These are phyloP conservation scores for Smittium culicis DNA, from an alignment of 371 early-diverging fungal genomes.

Conservation along the genomic window DNA sequence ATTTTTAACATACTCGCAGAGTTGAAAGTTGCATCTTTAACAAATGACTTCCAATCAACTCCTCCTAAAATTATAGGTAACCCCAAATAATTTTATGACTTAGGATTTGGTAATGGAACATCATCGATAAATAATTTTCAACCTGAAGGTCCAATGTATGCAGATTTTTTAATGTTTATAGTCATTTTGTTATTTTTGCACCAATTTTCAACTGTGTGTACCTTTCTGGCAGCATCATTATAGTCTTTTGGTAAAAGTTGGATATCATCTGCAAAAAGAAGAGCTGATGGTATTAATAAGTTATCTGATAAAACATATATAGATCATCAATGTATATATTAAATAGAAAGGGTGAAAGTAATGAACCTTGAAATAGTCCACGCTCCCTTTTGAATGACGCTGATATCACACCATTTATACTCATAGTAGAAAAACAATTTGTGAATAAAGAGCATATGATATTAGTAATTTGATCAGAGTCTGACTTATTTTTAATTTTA, in stretches of 20 bases:
- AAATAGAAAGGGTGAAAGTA: slow-evolving; percentile 7
- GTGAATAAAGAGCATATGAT: background rate
- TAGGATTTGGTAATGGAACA: background rate
- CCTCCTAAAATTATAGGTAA: background rate
- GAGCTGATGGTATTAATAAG: background rate
- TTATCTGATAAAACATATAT: background rate
- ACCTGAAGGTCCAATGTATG: slow-evolving; percentile 3
- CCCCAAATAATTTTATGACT: slow-evolving; percentile 6
- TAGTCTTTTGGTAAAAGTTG: background rate
- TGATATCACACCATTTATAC: background rate
- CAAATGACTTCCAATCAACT: background rate
- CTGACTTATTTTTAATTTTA: background rate
- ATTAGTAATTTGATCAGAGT: background rate
- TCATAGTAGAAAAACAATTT: background rate
- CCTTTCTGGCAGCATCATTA: background rate
- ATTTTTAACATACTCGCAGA: background rate
- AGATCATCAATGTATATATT: slow-evolving; percentile 10
- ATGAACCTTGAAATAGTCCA: slow-evolving; percentile 8
- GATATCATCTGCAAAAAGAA: slow-evolving; percentile 9
- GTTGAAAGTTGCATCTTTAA: background rate
- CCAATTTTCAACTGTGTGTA: background rate
- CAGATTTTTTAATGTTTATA: background rate
- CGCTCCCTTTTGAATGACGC: background rate
- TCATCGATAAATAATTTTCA: background rate
- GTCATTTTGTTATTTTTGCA: background rate